Evolutionary conservation across 2,329 filamentous ascomycete species (phyloP).

Genomic region (Fusarium sp.): DNA sequence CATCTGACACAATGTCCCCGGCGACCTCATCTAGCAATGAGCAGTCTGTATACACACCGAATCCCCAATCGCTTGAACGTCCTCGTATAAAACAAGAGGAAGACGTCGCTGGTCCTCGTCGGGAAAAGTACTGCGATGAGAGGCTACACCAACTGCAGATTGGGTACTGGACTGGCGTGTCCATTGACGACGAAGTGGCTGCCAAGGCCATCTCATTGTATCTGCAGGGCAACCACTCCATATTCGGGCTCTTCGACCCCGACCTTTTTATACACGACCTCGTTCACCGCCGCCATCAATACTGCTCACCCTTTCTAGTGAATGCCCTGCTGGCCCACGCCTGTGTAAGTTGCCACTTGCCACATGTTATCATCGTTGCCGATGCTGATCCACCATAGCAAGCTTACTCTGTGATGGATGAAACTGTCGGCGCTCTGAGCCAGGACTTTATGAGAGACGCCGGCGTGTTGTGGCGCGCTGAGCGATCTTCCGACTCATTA

Average conservation of each 20-base stretch:
- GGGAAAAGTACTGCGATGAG: background rate
- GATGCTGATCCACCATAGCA: slow-evolving; percentile 3
- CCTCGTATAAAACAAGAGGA: background rate
- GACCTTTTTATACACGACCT: slow-evolving; percentile 46
- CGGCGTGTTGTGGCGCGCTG: slow-evolving; percentile 19
- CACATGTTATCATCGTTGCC: background rate
- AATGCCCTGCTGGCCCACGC: slow-evolving; percentile 45
- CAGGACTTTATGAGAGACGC: slow-evolving; percentile 14
- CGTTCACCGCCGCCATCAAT: slow-evolving; percentile 29
- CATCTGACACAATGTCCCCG: slow-evolving; percentile 18
- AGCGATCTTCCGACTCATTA: slow-evolving; percentile 21
- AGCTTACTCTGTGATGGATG: slow-evolving; percentile 15
- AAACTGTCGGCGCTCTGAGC: slow-evolving; percentile 1
- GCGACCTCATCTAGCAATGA: slow-evolving; percentile 8
- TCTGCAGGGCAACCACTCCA: slow-evolving; percentile 45
- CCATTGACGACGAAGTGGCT: slow-evolving; percentile 41
- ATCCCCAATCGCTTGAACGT: background rate
- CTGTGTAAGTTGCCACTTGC: slow-evolving; percentile 39
- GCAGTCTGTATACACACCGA: slow-evolving; percentile 9
- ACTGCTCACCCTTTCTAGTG: slow-evolving; percentile 47
- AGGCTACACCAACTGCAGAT: slow-evolving; percentile 28
- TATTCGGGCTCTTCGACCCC: slow-evolving; percentile 47
- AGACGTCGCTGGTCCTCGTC: background rate
- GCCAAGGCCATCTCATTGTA: slow-evolving; percentile 45
- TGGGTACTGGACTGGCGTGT: slow-evolving; percentile 45